Evolutionary conservation across 768 basidiomycete genomes (phyloP).

Genomic region (Crassisporium funariophilum): DNA sequence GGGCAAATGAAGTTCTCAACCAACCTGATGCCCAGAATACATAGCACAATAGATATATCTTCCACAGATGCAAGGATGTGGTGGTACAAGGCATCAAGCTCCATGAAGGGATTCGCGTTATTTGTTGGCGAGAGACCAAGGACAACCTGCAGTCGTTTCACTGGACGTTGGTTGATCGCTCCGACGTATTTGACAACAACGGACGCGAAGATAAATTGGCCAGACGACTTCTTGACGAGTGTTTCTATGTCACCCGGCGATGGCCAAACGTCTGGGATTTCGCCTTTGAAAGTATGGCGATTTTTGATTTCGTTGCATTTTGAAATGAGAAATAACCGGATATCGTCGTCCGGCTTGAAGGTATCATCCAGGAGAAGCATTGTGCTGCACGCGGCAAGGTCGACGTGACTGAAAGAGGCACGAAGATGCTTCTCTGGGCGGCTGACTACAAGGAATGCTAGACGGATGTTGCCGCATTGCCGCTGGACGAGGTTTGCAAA

Average conservation of each 20-base stretch:
- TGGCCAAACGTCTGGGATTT: slow-evolving; percentile 2
- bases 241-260: slow-evolving; percentile 22
- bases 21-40: no score
- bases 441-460: slow-evolving; percentile 29
- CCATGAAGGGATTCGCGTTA: no score
- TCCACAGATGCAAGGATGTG: no score
- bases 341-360: slow-evolving; percentile 17
- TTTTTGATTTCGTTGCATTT: slow-evolving; percentile 12
- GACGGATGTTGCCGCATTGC: slow-evolving; percentile 13
- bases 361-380: slow-evolving; percentile 4
- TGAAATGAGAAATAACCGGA: slow-evolving; percentile 16
- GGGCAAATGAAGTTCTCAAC: no score
- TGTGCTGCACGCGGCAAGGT: not conserved
- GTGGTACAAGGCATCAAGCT: no score
- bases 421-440: slow-evolving; percentile 27
- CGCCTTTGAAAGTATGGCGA: not conserved
- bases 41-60: no score
- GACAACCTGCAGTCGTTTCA: no score
- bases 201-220: slow-evolving; percentile 28
- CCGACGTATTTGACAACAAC: slow-evolving; percentile 23
- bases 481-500: not conserved
- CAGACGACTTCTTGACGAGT: slow-evolving; percentile 22
- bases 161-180: no score
- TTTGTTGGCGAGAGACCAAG: no score
- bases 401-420: slow-evolving; percentile 5